phyloP scores from a whole-genome alignment of 345 rosid species.

The Laguncularia racemosa region DNA sequence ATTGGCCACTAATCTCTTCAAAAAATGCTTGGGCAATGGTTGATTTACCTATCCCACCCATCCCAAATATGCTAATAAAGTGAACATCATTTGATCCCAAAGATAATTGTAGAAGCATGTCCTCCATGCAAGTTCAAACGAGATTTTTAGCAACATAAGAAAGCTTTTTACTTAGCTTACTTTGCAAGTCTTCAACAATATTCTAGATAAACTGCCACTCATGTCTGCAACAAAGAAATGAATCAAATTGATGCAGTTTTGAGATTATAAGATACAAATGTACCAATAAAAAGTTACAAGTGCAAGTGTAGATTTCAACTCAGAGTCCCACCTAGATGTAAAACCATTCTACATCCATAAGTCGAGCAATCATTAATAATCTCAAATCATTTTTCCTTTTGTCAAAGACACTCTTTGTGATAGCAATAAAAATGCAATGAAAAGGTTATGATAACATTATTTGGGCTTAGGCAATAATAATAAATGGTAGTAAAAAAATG shows the following conservation, averaged over 20 bases:
- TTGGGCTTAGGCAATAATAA: no score
- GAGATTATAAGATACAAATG: background rate
- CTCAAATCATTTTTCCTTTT: no score
- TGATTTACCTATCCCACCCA: background rate
- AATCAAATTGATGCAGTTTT: background rate
- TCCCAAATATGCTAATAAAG: background rate
- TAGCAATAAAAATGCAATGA: no score
- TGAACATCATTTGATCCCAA: background rate
- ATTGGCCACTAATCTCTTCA: constrained; percentile 6
- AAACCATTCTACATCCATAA: no score
- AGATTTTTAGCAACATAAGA: background rate
- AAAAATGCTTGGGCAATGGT: constrained; percentile 15
- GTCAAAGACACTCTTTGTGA: no score
- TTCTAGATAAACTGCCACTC: background rate
- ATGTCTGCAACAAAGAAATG: background rate
- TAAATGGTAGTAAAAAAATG: background rate
- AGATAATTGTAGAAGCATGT: background rate
- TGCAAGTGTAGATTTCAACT: no score
- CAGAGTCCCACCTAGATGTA: no score
- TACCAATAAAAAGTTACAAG: no score
- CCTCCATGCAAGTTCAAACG: constrained; percentile 2
- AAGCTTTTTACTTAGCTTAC: background rate
- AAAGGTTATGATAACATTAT: no score
- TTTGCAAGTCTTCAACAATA: background rate
- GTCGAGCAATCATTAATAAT: no score